Evolutionary conservation across 2,329 filamentous ascomycete genomes (phyloP).

Genomic region (Calonectria ilicicola): DNA sequence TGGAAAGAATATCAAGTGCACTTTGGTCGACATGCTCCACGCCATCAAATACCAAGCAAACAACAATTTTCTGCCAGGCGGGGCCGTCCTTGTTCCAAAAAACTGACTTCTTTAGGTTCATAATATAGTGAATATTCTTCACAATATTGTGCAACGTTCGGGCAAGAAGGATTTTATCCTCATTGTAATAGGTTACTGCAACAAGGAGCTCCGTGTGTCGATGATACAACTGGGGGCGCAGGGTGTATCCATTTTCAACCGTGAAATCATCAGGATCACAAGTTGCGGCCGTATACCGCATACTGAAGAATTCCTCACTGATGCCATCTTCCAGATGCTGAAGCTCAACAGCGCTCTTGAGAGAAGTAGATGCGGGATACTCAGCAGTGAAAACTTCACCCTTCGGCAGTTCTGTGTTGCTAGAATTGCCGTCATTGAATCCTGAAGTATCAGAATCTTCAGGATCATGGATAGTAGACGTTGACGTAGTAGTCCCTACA

Average conservation of each 20-base stretch:
- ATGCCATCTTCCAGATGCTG: neutral
- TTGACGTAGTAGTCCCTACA: neutral
- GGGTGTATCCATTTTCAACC: neutral
- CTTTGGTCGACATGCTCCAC: neutral
- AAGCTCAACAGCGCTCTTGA: conserved; percentile 8
- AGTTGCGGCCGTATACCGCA: conserved; percentile 9
- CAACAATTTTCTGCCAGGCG: conserved; percentile 18
- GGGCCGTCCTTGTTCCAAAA: conserved; percentile 11
- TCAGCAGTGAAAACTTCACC: conserved; percentile 4
- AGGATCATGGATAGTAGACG: neutral
- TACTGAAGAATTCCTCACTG: neutral
- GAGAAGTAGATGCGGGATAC: neutral
- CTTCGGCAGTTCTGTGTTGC: neutral
- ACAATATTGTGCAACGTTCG: conserved; percentile 5
- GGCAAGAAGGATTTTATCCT: conserved; percentile 9
- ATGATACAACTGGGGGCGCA: conserved; percentile 6
- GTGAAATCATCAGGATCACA: conserved; percentile 17
- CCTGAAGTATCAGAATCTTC: neutral
- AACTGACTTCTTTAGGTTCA: conserved; percentile 2
- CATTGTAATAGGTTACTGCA: conserved; percentile 10
- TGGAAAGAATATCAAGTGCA: conserved; percentile 3
- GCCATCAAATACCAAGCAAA: conserved; percentile 14
- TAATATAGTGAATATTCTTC: conserved; percentile 10
- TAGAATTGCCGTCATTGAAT: neutral
- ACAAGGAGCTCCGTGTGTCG: conserved; percentile 12